Evolutionary conservation across 2,329 filamentous ascomycete genomes (phyloP).

Genomic region (Hyphodiscus sp.): DNA sequence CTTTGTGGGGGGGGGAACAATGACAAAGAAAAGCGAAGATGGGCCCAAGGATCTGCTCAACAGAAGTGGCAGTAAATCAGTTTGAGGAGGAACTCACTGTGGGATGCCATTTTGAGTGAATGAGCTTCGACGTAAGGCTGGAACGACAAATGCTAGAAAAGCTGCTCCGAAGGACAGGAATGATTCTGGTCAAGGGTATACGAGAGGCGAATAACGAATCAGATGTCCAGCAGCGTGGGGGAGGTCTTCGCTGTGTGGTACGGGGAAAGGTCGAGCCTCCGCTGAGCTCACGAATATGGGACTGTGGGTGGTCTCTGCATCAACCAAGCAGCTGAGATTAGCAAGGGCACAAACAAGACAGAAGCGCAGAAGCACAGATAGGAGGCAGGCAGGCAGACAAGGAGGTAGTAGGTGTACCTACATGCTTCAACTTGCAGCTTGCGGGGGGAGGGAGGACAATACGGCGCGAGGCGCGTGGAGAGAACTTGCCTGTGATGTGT

Average conservation of each 20-base stretch:
- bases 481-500: too few relatives aligned
- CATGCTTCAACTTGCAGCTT: too few relatives aligned
- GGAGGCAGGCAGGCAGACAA: too few relatives aligned
- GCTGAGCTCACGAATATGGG: neutral
- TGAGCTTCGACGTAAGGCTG: neutral
- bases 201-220: neutral
- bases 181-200: neutral
- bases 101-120: neutral
- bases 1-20: neutral
- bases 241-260: neutral
- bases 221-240: neutral
- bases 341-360: neutral
- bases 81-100: neutral
- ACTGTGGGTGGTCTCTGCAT: neutral
- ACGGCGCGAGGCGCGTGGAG: too few relatives aligned
- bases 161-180: neutral
- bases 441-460: too few relatives aligned
- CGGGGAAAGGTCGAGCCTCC: too few relatives aligned
- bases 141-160: neutral
- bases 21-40: neutral
- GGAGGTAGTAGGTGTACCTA: too few relatives aligned
- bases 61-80: neutral
- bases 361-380: neutral
- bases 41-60: neutral
- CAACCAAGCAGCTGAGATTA: neutral